Evolutionary conservation across 208 protist genomes (phyloP).

Genomic region (Leishmania aethiopica): DNA sequence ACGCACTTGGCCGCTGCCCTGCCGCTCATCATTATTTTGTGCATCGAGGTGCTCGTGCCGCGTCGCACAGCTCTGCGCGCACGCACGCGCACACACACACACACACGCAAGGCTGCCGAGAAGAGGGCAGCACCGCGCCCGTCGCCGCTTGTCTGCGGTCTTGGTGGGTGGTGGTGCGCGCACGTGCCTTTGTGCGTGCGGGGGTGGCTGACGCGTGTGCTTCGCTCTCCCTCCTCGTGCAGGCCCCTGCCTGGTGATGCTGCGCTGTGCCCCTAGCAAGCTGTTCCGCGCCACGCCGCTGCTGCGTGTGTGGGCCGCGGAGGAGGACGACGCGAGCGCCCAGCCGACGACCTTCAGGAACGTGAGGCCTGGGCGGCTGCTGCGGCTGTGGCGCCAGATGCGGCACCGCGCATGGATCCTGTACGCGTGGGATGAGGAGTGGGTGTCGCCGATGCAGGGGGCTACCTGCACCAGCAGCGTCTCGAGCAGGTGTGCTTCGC

Average conservation of each 20-base stretch:
- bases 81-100: background rate
- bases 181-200: too few species aligned
- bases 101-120: background rate
- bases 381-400: constrained; percentile 88
- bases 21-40: too few species aligned
- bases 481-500: constrained; percentile 91
- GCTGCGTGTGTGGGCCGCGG: constrained; percentile 85
- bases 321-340: constrained; percentile 81
- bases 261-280: constrained; percentile 33
- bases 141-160: too few species aligned
- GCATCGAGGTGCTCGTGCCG: too few species aligned
- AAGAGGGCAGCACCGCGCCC: too few species aligned
- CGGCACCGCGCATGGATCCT: constrained; percentile 83
- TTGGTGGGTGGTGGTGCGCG: too few species aligned
- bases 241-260: constrained; percentile 25
- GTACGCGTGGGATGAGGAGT: constrained; percentile 91
- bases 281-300: constrained; percentile 55
- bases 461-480: constrained; percentile 87
- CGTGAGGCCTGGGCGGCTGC: constrained; percentile 78
- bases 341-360: constrained; percentile 91
- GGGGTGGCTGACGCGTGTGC: too few species aligned
- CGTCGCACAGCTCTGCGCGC: too few species aligned
- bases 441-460: constrained; percentile 65
- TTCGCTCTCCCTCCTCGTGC: background rate
- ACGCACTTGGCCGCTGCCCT: too few species aligned